These are phyloP conservation scores for Colletotrichum horii DNA, from an alignment of 2,329 filamentous ascomycete species.

Conservation along the genomic window DNA sequence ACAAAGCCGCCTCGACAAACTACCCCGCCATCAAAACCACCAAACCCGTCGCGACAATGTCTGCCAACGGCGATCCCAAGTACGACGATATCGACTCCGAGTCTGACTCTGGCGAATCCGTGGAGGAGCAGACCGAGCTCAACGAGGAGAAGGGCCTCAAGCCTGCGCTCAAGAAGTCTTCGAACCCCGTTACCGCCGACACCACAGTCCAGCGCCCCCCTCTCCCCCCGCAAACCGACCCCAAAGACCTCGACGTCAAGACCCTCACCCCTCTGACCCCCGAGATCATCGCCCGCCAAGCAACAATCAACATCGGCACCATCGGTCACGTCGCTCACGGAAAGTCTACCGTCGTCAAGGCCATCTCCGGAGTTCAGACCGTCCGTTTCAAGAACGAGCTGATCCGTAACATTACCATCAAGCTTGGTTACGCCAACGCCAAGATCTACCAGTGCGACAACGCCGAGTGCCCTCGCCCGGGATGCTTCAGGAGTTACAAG, in stretches of 20 bases:
- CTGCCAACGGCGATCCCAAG: constrained; percentile 64
- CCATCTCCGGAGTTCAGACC: constrained; percentile 97
- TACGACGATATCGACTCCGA: constrained; percentile 79
- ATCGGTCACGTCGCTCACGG: constrained; percentile 99
- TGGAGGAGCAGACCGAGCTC: constrained; percentile 57
- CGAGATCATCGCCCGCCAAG: constrained; percentile 97
- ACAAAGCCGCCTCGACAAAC: constrained; percentile 29
- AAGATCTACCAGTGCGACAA: constrained; percentile 99
- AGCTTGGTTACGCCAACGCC: constrained; percentile 98
- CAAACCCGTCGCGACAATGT: constrained; percentile 43
- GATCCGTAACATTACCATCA: constrained; percentile 99
- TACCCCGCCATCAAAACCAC: constrained; percentile 30
- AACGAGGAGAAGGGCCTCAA: constrained; percentile 72
- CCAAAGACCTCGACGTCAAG: constrained; percentile 83
- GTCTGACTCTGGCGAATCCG: constrained; percentile 69
- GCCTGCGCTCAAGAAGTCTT: constrained; percentile 82
- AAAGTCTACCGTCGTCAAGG: constrained; percentile 98
- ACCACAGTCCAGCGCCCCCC: constrained; percentile 58
- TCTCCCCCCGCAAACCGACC: constrained; percentile 89
- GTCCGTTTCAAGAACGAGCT: constrained; percentile 99
- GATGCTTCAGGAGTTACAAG: constrained; percentile 96
- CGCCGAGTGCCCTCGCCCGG: constrained; percentile 85
- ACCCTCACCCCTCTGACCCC: constrained; percentile 85
- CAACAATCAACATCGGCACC: constrained; percentile 98
- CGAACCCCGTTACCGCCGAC: constrained; percentile 49